Conservation (phyloP, 129 eudicot genomes). For the Helichrysum umbraculigerum region DNA sequence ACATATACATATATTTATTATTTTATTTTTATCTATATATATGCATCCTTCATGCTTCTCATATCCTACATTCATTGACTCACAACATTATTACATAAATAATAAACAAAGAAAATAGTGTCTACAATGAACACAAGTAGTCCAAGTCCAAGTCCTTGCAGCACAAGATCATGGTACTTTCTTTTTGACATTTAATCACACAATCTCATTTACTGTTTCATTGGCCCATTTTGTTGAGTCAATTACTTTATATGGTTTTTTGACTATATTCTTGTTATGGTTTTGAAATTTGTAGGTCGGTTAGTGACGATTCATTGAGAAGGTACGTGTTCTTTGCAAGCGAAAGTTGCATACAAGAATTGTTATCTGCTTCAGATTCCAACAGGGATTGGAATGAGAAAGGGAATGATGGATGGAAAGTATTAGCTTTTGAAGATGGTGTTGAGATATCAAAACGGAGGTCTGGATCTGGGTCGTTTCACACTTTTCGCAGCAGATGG, state of each 20-base stretch:
- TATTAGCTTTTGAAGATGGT: slow-evolving; percentile 64
- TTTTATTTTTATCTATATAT: slow-evolving; percentile 18
- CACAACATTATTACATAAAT: slow-evolving; percentile 4
- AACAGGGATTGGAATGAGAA: slow-evolving; percentile 51
- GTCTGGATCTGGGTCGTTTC: slow-evolving; percentile 76
- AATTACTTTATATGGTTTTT: background rate
- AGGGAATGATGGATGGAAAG: slow-evolving; percentile 73
- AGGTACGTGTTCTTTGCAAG: slow-evolving; percentile 85
- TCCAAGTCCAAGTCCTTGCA: slow-evolving; percentile 60
- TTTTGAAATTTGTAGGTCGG: slow-evolving; percentile 54
- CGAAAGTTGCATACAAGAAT: slow-evolving; percentile 86
- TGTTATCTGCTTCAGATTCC: slow-evolving; percentile 78
- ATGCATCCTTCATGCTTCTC: slow-evolving; percentile 14
- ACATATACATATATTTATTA: background rate
- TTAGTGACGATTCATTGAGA: slow-evolving; percentile 86
- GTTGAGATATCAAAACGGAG: slow-evolving; percentile 85
- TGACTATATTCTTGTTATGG: slow-evolving; percentile 10
- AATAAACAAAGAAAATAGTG: slow-evolving; percentile 14
- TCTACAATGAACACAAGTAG: slow-evolving; percentile 38
- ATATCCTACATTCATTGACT: slow-evolving; percentile 25
- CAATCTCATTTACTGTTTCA: slow-evolving; percentile 18
- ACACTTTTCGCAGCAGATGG: slow-evolving; percentile 81
- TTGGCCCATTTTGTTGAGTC: slow-evolving; percentile 8
- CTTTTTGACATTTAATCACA: background rate
- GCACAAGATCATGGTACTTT: slow-evolving; percentile 70